Conservation (phyloP, 768 basidiomycete species). For the Suillus subaureus region DNA sequence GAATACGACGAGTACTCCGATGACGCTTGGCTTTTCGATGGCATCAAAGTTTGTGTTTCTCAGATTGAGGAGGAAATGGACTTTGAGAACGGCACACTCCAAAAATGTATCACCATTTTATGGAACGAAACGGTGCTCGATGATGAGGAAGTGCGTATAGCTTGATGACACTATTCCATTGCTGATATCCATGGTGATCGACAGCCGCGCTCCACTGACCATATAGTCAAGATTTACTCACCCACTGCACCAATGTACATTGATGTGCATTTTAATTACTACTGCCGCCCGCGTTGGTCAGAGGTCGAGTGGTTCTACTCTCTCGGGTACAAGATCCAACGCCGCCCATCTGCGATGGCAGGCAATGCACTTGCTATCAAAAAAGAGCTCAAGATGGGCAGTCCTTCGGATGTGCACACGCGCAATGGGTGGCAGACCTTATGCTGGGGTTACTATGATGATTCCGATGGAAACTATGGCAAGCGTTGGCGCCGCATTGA, state of each 20-base stretch:
- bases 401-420: not conserved
- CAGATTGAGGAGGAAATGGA: slow-evolving; percentile 10
- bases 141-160: slow-evolving; percentile 2
- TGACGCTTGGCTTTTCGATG: not conserved
- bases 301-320: slow-evolving; percentile 16
- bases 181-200: not conserved
- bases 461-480: not conserved
- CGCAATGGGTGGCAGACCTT: slow-evolving; percentile 1
- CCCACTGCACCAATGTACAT: slow-evolving; percentile 15
- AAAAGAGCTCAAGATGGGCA: not conserved
- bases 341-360: not conserved
- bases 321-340: slow-evolving; percentile 12
- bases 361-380: not conserved
- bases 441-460: not conserved
- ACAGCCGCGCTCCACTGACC: slow-evolving; percentile 12
- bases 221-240: slow-evolving; percentile 11
- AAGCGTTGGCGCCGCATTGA: not conserved
- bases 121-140: not conserved
- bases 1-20: not conserved
- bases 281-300: slow-evolving; percentile 2
- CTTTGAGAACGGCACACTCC: slow-evolving; percentile 5
- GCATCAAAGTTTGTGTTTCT: slow-evolving; percentile 4
- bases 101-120: slow-evolving; percentile 13
- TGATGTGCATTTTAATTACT: slow-evolving; percentile 20
- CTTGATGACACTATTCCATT: not conserved